These are phyloP conservation scores for Aureobasidium melanogenum DNA, from an alignment of 2,329 filamentous ascomycete species.

Conservation along the genomic window DNA sequence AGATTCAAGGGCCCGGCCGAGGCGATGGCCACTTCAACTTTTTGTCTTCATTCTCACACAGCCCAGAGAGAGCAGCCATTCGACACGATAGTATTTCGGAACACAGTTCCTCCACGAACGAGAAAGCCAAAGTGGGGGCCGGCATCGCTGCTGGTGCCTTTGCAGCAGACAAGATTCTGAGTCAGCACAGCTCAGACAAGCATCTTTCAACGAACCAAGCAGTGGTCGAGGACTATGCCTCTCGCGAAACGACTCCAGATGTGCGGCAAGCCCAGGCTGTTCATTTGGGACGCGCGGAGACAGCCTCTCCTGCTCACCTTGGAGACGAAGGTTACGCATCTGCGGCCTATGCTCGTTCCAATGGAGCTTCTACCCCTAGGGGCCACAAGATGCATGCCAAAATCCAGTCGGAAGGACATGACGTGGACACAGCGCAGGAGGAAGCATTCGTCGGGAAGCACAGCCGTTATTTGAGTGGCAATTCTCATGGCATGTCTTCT, in stretches of 20 bases:
- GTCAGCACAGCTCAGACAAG: neutral
- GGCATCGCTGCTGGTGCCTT: constrained; percentile 12
- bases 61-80: neutral
- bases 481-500: constrained; percentile 84
- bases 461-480: constrained; percentile 66
- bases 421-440: constrained; percentile 42
- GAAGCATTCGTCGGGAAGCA: constrained; percentile 37
- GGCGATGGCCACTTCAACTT: neutral
- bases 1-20: constrained; percentile 16
- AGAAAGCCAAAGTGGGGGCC: constrained; percentile 8
- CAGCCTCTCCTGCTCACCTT: constrained; percentile 5
- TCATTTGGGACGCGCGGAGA: neutral
- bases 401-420: constrained; percentile 15
- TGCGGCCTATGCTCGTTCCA: constrained; percentile 15
- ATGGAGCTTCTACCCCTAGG: constrained; percentile 8
- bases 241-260: constrained; percentile 9
- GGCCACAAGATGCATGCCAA: neutral
- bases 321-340: constrained; percentile 16
- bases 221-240: constrained; percentile 11
- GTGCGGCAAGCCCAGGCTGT: constrained; percentile 12
- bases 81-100: constrained; percentile 9
- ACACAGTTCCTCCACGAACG: neutral
- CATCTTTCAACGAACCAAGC: neutral
- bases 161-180: neutral
- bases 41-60: neutral